phyloP scores from a whole-genome alignment of 371 early-diverging fungal genomes.

The Sporodiniella umbellata region DNA sequence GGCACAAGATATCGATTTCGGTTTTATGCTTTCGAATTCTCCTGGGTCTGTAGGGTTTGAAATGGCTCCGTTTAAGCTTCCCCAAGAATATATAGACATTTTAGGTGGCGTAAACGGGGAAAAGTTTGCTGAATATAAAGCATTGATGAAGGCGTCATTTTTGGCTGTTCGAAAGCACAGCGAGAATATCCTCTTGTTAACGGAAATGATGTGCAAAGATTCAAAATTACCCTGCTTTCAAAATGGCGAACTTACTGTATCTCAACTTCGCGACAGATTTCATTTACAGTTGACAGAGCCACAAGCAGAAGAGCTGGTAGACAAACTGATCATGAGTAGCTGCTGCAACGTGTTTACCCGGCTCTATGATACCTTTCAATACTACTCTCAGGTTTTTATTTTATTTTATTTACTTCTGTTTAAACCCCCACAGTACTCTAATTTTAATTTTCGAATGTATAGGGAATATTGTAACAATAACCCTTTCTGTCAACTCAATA shows the following conservation, averaged over 20 bases:
- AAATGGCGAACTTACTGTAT: slow-evolving; percentile 38
- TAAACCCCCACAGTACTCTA: no score
- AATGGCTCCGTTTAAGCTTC: slow-evolving; percentile 96
- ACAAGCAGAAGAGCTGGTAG: slow-evolving; percentile 88
- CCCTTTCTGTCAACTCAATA: background rate
- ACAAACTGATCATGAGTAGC: slow-evolving; percentile 89
- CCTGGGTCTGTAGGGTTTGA: slow-evolving; percentile 98
- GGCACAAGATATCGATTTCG: slow-evolving; percentile 87
- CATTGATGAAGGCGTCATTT: slow-evolving; percentile 75
- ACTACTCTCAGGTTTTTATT: slow-evolving; percentile 96
- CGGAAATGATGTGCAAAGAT: slow-evolving; percentile 91
- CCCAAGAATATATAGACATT: slow-evolving; percentile 94
- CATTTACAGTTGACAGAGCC: slow-evolving; percentile 81
- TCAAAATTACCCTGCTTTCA: slow-evolving; percentile 92
- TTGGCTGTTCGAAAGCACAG: slow-evolving; percentile 78
- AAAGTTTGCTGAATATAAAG: slow-evolving; percentile 77
- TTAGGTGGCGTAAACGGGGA: slow-evolving; percentile 82
- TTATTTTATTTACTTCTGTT: no score
- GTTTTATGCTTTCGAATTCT: slow-evolving; percentile 97
- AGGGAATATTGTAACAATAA: background rate
- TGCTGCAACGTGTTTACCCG: slow-evolving; percentile 94
- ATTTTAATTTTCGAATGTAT: no score
- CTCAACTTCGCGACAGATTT: slow-evolving; percentile 80
- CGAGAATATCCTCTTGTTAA: slow-evolving; percentile 76
- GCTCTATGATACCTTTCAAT: slow-evolving; percentile 99